Evolutionary conservation across 495 filamentous ascomycete species (phyloP).

Genomic region (Talaromyces borbonicus): DNA sequence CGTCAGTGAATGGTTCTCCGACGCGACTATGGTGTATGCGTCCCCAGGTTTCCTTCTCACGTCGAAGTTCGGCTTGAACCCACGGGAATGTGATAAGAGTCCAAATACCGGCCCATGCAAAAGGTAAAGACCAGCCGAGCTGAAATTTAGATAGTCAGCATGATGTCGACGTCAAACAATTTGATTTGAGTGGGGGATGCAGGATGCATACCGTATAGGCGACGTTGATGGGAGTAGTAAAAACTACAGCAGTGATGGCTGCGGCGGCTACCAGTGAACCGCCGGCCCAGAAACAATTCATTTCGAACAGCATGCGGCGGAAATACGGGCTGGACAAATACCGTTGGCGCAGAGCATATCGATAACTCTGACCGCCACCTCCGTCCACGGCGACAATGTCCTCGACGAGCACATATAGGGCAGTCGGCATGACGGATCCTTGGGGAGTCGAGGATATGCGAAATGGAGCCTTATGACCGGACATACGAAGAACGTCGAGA

Average conservation of each 20-base stretch:
- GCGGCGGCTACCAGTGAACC: slow-evolving; percentile 45
- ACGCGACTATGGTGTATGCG: slow-evolving; percentile 18
- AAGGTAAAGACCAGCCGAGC: slow-evolving; percentile 59
- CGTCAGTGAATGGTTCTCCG: slow-evolving; percentile 30
- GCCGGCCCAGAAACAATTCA: slow-evolving; percentile 72
- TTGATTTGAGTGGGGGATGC: background rate
- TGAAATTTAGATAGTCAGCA: slow-evolving; percentile 10
- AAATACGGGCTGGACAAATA: slow-evolving; percentile 65
- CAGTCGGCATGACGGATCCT: slow-evolving; percentile 58
- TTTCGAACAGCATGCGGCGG: slow-evolving; percentile 56
- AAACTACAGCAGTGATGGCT: slow-evolving; percentile 50
- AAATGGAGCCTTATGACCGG: slow-evolving; percentile 46
- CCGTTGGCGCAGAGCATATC: slow-evolving; percentile 51
- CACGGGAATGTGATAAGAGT: slow-evolving; percentile 55
- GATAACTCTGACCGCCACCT: slow-evolving; percentile 56
- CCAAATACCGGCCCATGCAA: slow-evolving; percentile 61
- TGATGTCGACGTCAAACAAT: background rate
- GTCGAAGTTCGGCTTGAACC: slow-evolving; percentile 50
- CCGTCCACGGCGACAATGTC: slow-evolving; percentile 76
- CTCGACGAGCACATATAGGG: slow-evolving; percentile 67
- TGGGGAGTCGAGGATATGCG: slow-evolving; percentile 62
- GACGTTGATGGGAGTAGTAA: slow-evolving; percentile 48
- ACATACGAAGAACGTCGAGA: slow-evolving; percentile 34
- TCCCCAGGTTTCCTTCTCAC: slow-evolving; percentile 54
- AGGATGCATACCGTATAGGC: slow-evolving; percentile 57